Base-by-base conservation (phyloP, 2,329 filamentous ascomycete species). In the Podosphaera xanthii region DNA sequence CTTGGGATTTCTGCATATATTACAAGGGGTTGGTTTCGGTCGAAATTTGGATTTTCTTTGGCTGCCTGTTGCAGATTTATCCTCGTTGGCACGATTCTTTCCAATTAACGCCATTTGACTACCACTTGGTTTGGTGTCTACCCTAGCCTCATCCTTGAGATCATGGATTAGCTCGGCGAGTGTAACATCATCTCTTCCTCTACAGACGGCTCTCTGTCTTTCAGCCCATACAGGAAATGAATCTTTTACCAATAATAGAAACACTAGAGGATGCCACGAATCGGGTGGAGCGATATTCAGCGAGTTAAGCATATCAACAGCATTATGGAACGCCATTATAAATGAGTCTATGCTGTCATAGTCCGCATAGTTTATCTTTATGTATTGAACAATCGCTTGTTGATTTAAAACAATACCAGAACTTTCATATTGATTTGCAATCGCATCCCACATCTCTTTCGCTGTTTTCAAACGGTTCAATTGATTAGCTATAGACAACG, bases 191-290 rank as follows among this genome's bases (percentile, higher is more conserved):
- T 34, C 33, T 54, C 52, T 54, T 36, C 22, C 33, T 36, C 52
- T 54, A 34, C 52, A 54, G 31, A 54, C 31, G 22, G 52, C 52
- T 54, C 31, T 54, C 33, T 54, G 52, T 54, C 31, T 54, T 54
- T 54, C 53, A 4, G 53, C 53, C 53, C 53, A 56, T 36, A 30
- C 14, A 56, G 52, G 31, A 54, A 54, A 54, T 34, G 5, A 54
- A 36, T 54, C 52, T 54, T 35, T 53, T 36, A 38, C 52, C n/a
- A n/a, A 30, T 54, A 38, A 38, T 35, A 38, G 33, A 54, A 54
- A 38, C 9, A 35, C 31, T 54, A 54, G 52, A 54, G 52, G 52
- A n/a, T 54, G 52, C 52, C 52, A 54, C 52, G 52, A 54, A n/a
- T 54, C 52, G 30, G 34, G 52, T 38, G 34, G 31, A 36, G 52